phyloP scores from a whole-genome alignment of 306 rosid genomes.

The Cucumis melo region DNA sequence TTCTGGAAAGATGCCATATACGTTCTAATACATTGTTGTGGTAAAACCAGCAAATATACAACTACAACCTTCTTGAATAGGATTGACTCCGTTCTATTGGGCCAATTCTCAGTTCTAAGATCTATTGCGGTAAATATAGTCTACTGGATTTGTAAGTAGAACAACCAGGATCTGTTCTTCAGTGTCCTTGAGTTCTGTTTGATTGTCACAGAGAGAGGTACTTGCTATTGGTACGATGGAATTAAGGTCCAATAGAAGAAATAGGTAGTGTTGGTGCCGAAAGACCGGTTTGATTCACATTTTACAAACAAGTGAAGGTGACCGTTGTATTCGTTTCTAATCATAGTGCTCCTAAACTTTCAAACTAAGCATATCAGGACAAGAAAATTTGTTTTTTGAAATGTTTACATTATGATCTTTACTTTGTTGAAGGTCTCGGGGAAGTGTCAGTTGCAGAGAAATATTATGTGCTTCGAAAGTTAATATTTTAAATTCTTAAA shows the following conservation, averaged over 20 bases:
- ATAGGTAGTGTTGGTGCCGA: neutral
- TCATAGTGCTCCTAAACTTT: neutral
- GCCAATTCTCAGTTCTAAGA: neutral
- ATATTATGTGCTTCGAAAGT: neutral
- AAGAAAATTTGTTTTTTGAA: neutral
- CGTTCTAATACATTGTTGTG: neutral
- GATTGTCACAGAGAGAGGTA: neutral
- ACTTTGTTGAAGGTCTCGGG: neutral
- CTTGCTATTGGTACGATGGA: neutral
- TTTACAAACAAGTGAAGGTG: neutral
- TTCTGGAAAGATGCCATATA: neutral
- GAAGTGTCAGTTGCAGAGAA: neutral
- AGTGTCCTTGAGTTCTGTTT: neutral
- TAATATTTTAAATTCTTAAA: neutral
- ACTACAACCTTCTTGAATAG: neutral
- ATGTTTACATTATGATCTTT: neutral
- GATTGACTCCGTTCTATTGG: neutral
- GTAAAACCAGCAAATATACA: neutral
- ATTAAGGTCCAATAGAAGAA: neutral
- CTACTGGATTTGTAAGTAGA: neutral
- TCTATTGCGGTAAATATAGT: neutral
- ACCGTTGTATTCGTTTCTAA: neutral
- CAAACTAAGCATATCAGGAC: neutral
- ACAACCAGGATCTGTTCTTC: neutral
- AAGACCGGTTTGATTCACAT: neutral